A percentile compares a stretch with the other conserved stretches of the same genome.
These are phyloP conservation scores for Paraglomus occultum DNA, from an alignment of 192 early-diverging fungal species.

Conservation along the genomic window DNA sequence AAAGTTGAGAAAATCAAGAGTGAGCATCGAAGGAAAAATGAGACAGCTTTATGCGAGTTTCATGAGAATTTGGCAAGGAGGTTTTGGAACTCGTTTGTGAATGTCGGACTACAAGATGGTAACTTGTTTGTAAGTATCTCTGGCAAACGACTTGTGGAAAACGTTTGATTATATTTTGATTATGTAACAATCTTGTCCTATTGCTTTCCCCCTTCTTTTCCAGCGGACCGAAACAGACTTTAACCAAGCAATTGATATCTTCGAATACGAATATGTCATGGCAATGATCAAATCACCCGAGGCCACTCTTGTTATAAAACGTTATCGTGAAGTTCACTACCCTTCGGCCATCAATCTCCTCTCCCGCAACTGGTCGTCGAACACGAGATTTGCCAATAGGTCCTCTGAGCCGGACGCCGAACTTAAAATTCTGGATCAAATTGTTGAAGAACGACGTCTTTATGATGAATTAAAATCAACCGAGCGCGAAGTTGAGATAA, in stretches of 20 bases:
- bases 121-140: not conserved
- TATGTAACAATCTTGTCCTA: not conserved
- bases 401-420: not conserved
- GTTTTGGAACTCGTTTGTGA: slow-evolving; percentile 5
- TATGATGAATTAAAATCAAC: not conserved
- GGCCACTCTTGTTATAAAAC: not conserved
- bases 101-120: not conserved
- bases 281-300: slow-evolving; percentile 2
- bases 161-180: not conserved
- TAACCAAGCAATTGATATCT: slow-evolving; percentile 7
- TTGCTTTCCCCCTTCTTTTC: no score
- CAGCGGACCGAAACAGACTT: not conserved
- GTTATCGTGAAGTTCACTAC: not conserved
- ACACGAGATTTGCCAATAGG: not conserved
- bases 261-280: slow-evolving; percentile 1
- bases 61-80: not conserved
- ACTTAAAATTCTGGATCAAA: not conserved
- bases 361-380: not conserved
- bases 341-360: not conserved
- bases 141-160: not conserved
- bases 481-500: no score
- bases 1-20: not conserved
- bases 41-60: slow-evolving; percentile 8
- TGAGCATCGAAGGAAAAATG: not conserved
- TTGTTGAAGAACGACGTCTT: not conserved